Base-by-base conservation (phyloP, 2,329 filamentous ascomycete genomes). In the Xylariales sp. region DNA sequence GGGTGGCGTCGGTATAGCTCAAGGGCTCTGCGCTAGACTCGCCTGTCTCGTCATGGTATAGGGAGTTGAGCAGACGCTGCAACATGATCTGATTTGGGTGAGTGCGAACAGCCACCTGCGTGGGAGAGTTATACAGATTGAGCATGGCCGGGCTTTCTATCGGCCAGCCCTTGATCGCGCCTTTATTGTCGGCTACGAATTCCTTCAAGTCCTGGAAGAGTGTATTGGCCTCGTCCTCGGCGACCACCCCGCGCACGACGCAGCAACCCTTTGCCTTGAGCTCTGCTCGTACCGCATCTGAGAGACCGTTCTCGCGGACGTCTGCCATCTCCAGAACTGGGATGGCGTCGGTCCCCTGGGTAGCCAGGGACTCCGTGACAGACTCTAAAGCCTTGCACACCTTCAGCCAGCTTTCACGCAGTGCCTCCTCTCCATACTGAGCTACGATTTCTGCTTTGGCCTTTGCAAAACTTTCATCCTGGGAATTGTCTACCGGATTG, bases 1-100 rank as follows among this genome's bases (percentile, higher is more conserved):
- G 38, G 12, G 27, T 24, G 8, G 32, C 40, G 12, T 64, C 36
- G 3, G 31, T 25, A 29, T 40, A 39, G 18, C 20, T 39, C 29
- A 43, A 23, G n/a, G 32, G 20, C 15, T 42, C 38, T 4, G 31
- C 14, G 6, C 16, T 20, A 5, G 33, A 25, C 5, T 15, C 5
- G 3, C 20, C 33, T 2, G 20, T 27, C 8, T 15, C 15, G 23
- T 35, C 33, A 15, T 35, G 20, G 10, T 14, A 35, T 7, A 25
- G 23, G 5, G 6, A 7, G 21, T 35, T 35, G 8, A 35, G 23
- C 11, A 11, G 4, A 2, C n/a, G 7, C 21, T 35, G 33, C 8
- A 35, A 10, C 14, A 4, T 8, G 8, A 35, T 14, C 12, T 35
- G 33, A 14, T 35, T 35, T 5, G 20, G 6, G 14, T 35, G 33